These are phyloP conservation scores for Coemansia sp. DNA, from an alignment of 192 early-diverging fungal species.

Conservation along the genomic window DNA sequence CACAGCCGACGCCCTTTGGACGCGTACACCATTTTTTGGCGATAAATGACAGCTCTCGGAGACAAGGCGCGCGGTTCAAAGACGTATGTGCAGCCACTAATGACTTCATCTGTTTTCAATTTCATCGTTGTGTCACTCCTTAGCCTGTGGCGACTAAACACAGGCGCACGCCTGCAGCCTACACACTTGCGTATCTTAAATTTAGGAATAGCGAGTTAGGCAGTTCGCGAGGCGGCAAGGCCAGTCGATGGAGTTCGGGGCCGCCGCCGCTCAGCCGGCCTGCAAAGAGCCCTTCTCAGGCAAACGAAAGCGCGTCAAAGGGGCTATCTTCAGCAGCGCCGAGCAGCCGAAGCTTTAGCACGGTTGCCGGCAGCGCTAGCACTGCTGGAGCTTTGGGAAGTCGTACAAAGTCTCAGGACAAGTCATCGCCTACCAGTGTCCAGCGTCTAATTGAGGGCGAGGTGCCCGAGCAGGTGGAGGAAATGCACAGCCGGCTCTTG, in stretches of 20 bases:
- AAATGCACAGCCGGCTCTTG: conserved; percentile 45
- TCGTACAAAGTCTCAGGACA: conserved; percentile 4
- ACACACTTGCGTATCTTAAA: not conserved
- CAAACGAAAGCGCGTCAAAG: conserved; percentile 8
- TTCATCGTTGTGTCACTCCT: not conserved
- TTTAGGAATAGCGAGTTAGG: conserved; percentile 9
- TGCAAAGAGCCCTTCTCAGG: conserved; percentile 19
- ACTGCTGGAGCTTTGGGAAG: not conserved
- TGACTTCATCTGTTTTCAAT: not conserved
- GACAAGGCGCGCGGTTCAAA: conserved; percentile 33
- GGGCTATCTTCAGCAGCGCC: not conserved
- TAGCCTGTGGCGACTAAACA: not conserved
- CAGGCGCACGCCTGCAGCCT: not conserved
- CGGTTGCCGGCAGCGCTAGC: conserved; percentile 1
- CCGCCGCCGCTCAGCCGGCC: conserved; percentile 35
- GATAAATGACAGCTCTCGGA: conserved; percentile 30
- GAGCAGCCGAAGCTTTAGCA: conserved; percentile 16
- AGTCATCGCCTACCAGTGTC: not conserved
- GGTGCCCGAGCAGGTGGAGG: conserved; percentile 37
- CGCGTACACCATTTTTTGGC: not conserved
- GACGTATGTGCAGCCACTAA: conserved; percentile 17
- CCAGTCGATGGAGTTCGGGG: conserved; percentile 33
- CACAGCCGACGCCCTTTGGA: not conserved
- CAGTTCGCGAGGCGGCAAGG: conserved; percentile 14
- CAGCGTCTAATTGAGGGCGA: conserved; percentile 45